A percentile compares a stretch with the other conserved stretches of the same genome.
Evolutionary conservation across 176 grass and related monocot genomes (phyloP).

Genomic region (Bonia amplexicaulis): DNA sequence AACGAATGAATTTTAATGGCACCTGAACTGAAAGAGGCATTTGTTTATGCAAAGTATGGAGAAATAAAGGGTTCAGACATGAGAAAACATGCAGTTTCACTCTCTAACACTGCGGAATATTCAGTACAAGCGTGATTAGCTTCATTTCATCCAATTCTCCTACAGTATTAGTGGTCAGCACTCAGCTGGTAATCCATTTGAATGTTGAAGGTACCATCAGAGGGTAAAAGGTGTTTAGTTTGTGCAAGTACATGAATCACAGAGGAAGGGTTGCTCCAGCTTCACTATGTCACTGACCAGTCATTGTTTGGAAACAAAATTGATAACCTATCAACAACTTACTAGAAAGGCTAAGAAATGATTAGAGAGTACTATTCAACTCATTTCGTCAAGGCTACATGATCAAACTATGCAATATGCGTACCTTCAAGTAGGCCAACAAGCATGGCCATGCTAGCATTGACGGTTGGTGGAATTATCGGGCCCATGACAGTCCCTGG

Average conservation of each 20-base stretch:
- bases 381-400: background rate
- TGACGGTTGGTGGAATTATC: constrained; percentile 63
- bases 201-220: background rate
- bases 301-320: background rate
- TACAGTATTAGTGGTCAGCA: background rate
- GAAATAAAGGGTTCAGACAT: background rate
- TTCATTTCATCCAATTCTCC: background rate
- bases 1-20: too few relatives aligned
- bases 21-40: background rate
- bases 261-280: background rate
- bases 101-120: background rate
- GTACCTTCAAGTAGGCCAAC: constrained; percentile 55
- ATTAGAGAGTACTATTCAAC: background rate
- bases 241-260: background rate
- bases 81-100: background rate
- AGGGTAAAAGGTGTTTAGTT: background rate
- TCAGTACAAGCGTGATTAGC: background rate
- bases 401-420: background rate
- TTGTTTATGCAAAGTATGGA: background rate
- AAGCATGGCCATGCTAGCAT: constrained; percentile 76
- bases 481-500: constrained; percentile 71
- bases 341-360: background rate
- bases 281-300: background rate
- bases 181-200: too few relatives aligned
- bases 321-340: background rate